Conservation (phyloP, 2,329 filamentous ascomycete genomes). For the Phoma sp. region DNA sequence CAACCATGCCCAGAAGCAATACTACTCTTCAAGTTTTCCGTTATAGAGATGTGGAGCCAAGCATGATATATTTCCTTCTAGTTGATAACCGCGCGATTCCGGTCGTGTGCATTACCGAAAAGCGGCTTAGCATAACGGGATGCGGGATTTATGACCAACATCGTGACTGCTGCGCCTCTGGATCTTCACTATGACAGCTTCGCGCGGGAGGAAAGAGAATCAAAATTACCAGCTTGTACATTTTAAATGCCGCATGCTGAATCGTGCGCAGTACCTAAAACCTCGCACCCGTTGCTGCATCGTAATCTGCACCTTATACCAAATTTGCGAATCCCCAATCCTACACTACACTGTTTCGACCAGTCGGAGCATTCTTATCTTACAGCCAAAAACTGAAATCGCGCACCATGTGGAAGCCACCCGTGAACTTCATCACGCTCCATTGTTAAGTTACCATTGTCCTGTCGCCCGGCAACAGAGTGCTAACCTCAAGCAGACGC, state of each 20-base stretch:
- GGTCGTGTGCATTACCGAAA: neutral
- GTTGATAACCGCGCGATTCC: neutral
- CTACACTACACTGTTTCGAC: neutral
- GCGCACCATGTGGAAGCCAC: constrained; percentile 27
- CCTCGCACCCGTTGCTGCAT: neutral
- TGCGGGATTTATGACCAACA: constrained; percentile 5
- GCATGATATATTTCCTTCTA: neutral
- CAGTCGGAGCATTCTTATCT: neutral
- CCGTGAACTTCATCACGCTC: constrained; percentile 31
- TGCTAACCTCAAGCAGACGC: constrained; percentile 41
- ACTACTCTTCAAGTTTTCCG: too few relatives aligned
- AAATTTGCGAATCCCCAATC: constrained; percentile 1
- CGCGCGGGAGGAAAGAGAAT: neutral
- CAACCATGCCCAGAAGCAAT: too few relatives aligned
- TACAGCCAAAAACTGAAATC: neutral
- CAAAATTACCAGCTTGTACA: neutral
- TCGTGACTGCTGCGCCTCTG: constrained; percentile 2
- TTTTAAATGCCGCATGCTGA: neutral
- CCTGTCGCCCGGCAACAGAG: neutral
- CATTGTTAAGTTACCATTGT: constrained; percentile 25
- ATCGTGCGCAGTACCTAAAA: neutral
- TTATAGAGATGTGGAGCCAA: too few relatives aligned
- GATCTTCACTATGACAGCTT: neutral
- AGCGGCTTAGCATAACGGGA: constrained; percentile 3
- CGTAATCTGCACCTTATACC: neutral